These are phyloP conservation scores for Naganishia vaughanmartiniae DNA, from an alignment of 768 basidiomycete genomes.

Conservation along the genomic window DNA sequence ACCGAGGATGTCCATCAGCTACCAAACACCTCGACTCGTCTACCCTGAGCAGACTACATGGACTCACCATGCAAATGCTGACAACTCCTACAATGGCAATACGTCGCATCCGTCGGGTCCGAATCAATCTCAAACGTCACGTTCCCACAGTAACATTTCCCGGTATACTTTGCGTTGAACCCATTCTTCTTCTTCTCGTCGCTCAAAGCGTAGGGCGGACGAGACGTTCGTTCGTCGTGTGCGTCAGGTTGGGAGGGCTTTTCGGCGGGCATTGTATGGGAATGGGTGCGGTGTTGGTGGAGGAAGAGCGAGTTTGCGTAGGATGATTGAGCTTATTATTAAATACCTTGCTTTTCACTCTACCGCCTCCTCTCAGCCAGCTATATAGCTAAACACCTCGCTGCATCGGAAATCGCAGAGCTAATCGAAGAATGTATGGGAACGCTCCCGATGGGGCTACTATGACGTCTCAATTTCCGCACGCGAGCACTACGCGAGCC, in stretches of 20 bases:
- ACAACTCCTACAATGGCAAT: constrained; percentile 32
- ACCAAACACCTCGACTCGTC: too few species aligned
- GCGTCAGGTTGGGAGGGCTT: constrained; percentile 24
- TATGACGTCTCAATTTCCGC: neutral
- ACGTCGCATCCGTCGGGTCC: constrained; percentile 30
- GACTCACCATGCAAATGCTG: constrained; percentile 27
- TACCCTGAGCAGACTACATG: neutral
- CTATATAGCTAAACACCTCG: too few species aligned
- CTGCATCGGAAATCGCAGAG: too few species aligned
- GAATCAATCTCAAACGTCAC: constrained; percentile 31
- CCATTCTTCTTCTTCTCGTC: constrained; percentile 35
- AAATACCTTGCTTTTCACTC: neutral
- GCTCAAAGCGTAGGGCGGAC: constrained; percentile 30
- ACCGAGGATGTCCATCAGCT: neutral
- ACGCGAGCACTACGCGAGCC: neutral
- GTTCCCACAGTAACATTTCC: constrained; percentile 31
- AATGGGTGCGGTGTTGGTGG: neutral
- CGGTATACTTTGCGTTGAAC: constrained; percentile 31
- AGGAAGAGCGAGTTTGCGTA: neutral
- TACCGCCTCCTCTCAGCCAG: too few species aligned
- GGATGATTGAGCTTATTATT: neutral
- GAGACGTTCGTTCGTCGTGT: constrained; percentile 21
- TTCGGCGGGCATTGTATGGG: constrained; percentile 23
- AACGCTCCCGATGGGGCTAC: neutral
- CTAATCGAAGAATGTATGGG: too few species aligned